Conservation (phyloP, 1,139 yeast species). For the Debaryomycetaceae sp. region DNA sequence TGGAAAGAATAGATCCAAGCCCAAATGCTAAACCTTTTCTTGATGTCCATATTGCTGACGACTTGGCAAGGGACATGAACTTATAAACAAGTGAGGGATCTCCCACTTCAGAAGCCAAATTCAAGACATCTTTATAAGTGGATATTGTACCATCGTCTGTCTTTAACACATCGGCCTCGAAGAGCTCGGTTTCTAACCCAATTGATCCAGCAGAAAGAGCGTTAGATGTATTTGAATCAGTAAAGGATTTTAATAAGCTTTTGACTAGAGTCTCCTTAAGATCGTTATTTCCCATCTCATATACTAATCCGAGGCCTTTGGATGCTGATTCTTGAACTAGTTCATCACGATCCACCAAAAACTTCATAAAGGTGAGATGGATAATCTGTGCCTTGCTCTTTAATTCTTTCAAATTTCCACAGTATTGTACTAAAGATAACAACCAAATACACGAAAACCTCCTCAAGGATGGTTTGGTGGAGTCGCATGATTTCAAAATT, state of each 20-base stretch:
- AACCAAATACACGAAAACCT: constrained; percentile 86
- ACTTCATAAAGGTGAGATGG: constrained; percentile 71
- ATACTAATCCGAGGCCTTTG: constrained; percentile 77
- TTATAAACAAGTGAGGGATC: constrained; percentile 92
- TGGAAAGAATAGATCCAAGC: constrained; percentile 77
- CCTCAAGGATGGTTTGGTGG: constrained; percentile 70
- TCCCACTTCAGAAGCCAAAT: constrained; percentile 88
- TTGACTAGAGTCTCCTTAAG: constrained; percentile 72
- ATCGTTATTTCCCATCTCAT: constrained; percentile 70
- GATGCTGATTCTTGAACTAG: constrained; percentile 89
- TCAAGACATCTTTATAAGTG: constrained; percentile 81
- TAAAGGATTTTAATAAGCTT: constrained; percentile 73
- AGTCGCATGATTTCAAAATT: constrained; percentile 51
- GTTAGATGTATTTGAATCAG: constrained; percentile 57
- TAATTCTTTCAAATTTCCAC: constrained; percentile 49
- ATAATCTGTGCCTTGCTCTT: constrained; percentile 48
- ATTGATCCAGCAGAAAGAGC: constrained; percentile 64
- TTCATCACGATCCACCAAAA: constrained; percentile 77
- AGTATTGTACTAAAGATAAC: constrained; percentile 71
- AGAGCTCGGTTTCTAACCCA: constrained; percentile 76
- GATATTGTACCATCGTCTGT: constrained; percentile 86
- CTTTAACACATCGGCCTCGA: constrained; percentile 75
- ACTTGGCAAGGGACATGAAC: constrained; percentile 89
- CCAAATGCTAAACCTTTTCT: constrained; percentile 95
- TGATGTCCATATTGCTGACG: constrained; percentile 88